phyloP scores from a whole-genome alignment of 1,284 basidiomycete species.

The Leccinum glutinopallens region DNA sequence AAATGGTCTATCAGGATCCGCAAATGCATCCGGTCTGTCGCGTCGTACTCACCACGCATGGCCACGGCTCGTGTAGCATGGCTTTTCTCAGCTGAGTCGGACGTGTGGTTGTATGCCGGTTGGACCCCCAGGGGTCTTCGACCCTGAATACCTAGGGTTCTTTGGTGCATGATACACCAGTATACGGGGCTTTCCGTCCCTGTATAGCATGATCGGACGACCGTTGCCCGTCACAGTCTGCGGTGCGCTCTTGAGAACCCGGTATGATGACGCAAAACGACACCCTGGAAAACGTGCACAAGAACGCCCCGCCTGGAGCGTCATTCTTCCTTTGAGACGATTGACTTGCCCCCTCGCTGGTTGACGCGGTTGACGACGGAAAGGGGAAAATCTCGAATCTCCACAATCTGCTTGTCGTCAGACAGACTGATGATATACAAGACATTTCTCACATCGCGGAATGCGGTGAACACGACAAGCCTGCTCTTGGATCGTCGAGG shows the following conservation, averaged over 20 bases:
- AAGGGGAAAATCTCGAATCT: slow-evolving; percentile 47
- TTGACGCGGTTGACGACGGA: slow-evolving; percentile 46
- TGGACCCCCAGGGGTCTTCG: slow-evolving; percentile 30
- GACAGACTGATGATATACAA: slow-evolving; percentile 51
- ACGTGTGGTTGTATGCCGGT: slow-evolving; percentile 31
- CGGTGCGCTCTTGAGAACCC: slow-evolving; percentile 22
- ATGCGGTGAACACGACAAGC: slow-evolving; percentile 47
- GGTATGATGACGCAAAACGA: slow-evolving; percentile 29
- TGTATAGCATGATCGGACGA: slow-evolving; percentile 28
- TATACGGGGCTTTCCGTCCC: slow-evolving; percentile 26
- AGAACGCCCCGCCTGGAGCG: slow-evolving; percentile 30
- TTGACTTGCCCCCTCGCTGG: slow-evolving; percentile 33
- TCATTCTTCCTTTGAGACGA: slow-evolving; percentile 33
- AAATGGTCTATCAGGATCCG: not conserved
- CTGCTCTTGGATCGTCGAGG: slow-evolving; percentile 38
- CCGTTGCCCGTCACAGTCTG: slow-evolving; percentile 20
- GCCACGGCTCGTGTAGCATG: slow-evolving; percentile 38
- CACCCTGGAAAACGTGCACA: slow-evolving; percentile 23
- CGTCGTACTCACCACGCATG: slow-evolving; percentile 33
- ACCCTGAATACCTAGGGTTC: slow-evolving; percentile 34
- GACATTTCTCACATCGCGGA: slow-evolving; percentile 50
- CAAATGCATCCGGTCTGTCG: not conserved
- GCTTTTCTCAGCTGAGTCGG: slow-evolving; percentile 27
- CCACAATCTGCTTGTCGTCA: slow-evolving; percentile 29
- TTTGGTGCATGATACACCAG: slow-evolving; percentile 35